Evolutionary conservation across 1,284 basidiomycete species (phyloP).

Genomic region (Pascua guehoae): DNA sequence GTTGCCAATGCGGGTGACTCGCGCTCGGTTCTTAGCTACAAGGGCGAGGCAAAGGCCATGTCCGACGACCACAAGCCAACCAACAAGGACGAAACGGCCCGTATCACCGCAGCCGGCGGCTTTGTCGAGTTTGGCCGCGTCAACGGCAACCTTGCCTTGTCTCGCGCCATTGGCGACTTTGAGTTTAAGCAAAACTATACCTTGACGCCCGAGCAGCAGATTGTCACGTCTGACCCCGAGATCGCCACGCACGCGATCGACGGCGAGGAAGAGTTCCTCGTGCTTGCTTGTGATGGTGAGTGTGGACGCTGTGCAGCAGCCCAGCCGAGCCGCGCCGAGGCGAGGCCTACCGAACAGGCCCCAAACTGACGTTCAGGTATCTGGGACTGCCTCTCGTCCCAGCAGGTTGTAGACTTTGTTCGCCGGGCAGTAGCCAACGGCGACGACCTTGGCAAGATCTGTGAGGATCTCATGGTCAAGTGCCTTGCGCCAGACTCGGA

Average conservation of each 20-base stretch:
- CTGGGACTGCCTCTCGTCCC: slow-evolving; percentile 95
- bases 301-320: slow-evolving; percentile 6
- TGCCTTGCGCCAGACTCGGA: slow-evolving; percentile 93
- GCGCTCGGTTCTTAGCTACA: slow-evolving; percentile 79
- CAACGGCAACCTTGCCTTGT: slow-evolving; percentile 95
- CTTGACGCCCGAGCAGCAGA: slow-evolving; percentile 80
- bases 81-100: slow-evolving; percentile 77
- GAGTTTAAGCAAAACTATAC: slow-evolving; percentile 94
- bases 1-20: slow-evolving; percentile 98
- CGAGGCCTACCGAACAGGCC: too few relatives aligned
- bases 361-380: slow-evolving; percentile 62
- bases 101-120: slow-evolving; percentile 90
- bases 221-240: slow-evolving; percentile 94
- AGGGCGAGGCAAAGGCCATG: slow-evolving; percentile 80
- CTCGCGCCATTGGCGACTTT: slow-evolving; percentile 94
- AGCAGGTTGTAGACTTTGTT: slow-evolving; percentile 88
- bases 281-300: slow-evolving; percentile 93
- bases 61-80: slow-evolving; percentile 96
- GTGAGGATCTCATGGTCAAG: slow-evolving; percentile 85
- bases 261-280: slow-evolving; percentile 90
- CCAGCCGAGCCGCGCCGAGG: slow-evolving; percentile 12
- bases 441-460: slow-evolving; percentile 73
- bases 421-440: slow-evolving; percentile 78
- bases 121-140: slow-evolving; percentile 97
- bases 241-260: slow-evolving; percentile 74